Base-by-base conservation (phyloP, 768 basidiomycete species). In the Panaeolus papilionaceus region DNA sequence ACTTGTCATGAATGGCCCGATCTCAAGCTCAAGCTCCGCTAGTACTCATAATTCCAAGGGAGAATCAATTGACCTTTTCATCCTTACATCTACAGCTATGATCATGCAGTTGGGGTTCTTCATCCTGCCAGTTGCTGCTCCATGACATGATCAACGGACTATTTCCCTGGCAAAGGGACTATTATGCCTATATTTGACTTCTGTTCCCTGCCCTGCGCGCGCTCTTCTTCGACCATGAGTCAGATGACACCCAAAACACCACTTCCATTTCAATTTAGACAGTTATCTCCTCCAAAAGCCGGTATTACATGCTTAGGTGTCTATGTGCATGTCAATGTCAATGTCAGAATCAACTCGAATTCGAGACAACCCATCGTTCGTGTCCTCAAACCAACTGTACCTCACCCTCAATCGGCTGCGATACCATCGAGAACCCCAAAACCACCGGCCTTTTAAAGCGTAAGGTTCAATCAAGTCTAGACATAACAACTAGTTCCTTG, bases 271-370 rank as follows among this genome's bases (percentile, higher is more conserved):
- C 47, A 51, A 51, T 51, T 33, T 51, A 51, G 20, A 51, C 47
- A 51, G 20, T 51, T 51, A 51, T 51, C 47, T 51, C 47, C 47
- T 51, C 47, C 47, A 51, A 51, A 23, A 23, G n/a, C 47, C 47
- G 47, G 47, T 8, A 51, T 51, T 23, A 23, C 47, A 51, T 51
- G 26, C 47, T 51, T 7, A 51, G 26, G 26, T 51, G 26, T 51
- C 47, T 51, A 26, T 51, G 26, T 51, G 26, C 20, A 51, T 51
- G 47, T 51, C 47, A 51, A 33, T 51, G 47, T 51, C 47, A 51
- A 51, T 51, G 47, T 51, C 47, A 51, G 23, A 51, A 51, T 26
- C 47, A 20, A 23, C 23, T 3, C 1, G 20, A 51, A 51, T 51
- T 51, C 47, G 47, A 51, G 26, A 51, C 10, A 11, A 20, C 14